Evolutionary conservation across 2,329 filamentous ascomycete species (phyloP).

Genomic region (Trichoderma koningii): DNA sequence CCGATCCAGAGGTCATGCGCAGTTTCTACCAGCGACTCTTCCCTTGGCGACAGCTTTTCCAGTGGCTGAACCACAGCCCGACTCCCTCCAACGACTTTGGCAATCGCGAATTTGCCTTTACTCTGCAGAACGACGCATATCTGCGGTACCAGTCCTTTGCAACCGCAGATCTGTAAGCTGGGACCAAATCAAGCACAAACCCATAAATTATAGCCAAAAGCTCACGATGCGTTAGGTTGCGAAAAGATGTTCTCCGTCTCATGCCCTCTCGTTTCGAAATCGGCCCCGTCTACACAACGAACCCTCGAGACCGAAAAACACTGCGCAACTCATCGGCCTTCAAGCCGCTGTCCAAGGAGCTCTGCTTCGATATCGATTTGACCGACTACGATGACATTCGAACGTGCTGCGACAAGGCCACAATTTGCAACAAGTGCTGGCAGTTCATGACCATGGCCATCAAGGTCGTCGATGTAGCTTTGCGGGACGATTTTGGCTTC

Average conservation of each 20-base stretch:
- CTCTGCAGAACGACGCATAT: slow-evolving; percentile 88
- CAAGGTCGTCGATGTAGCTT: slow-evolving; percentile 82
- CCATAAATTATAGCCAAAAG: background rate
- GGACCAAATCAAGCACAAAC: background rate
- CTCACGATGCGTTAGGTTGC: slow-evolving; percentile 56
- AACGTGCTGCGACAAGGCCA: slow-evolving; percentile 90
- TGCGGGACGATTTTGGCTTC: slow-evolving; percentile 95
- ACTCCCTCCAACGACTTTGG: slow-evolving; percentile 84
- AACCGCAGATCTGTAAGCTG: slow-evolving; percentile 53
- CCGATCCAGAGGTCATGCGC: slow-evolving; percentile 82
- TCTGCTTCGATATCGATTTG: slow-evolving; percentile 99
- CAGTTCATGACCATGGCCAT: slow-evolving; percentile 97
- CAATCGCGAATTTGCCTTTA: slow-evolving; percentile 95
- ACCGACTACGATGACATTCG: slow-evolving; percentile 98
- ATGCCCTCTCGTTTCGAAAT: slow-evolving; percentile 97
- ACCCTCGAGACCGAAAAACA: slow-evolving; percentile 90
- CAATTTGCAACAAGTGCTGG: slow-evolving; percentile 95
- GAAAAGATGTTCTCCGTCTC: slow-evolving; percentile 85
- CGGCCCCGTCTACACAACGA: slow-evolving; percentile 92
- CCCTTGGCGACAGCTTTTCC: slow-evolving; percentile 90
- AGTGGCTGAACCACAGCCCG: slow-evolving; percentile 95
- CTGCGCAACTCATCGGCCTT: slow-evolving; percentile 79
- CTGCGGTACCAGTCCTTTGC: slow-evolving; percentile 79
- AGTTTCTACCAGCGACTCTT: slow-evolving; percentile 96
- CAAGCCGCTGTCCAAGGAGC: slow-evolving; percentile 84